Conservation (phyloP, 352 stramenopile species). For the Pythium diclinum region DNA sequence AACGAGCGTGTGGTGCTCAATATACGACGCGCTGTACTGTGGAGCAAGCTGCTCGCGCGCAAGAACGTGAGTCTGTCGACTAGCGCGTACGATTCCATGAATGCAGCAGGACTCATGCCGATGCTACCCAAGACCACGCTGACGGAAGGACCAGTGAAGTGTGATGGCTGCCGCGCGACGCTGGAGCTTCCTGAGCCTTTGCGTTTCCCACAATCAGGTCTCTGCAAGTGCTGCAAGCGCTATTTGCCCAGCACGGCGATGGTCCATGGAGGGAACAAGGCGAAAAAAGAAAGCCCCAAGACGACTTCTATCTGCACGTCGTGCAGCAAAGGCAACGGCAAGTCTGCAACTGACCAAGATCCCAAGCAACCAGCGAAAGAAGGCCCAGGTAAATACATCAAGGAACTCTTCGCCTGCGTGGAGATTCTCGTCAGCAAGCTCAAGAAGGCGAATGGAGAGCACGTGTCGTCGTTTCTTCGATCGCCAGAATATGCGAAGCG, state of each 20-base stretch:
- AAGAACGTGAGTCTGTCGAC: background rate
- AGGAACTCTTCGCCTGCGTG: background rate
- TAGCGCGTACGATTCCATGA: background rate
- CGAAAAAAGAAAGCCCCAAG: background rate
- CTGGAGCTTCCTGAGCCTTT: background rate
- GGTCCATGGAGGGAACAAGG: background rate
- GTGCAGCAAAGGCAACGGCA: background rate
- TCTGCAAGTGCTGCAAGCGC: background rate
- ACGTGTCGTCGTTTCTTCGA: background rate
- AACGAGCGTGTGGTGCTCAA: constrained; percentile 1
- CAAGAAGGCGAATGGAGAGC: background rate
- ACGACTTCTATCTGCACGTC: background rate
- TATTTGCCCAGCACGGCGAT: constrained; percentile 1
- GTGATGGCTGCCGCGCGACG: background rate
- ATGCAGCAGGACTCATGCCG: background rate
- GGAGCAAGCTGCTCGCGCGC: background rate
- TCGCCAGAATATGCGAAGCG: background rate
- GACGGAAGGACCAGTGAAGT: background rate
- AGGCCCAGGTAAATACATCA: background rate
- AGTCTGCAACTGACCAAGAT: background rate
- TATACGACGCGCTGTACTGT: background rate
- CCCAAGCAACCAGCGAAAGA: background rate
- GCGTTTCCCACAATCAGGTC: background rate
- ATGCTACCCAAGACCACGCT: background rate
- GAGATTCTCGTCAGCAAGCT: background rate